Evolutionary conservation across 306 rosid genomes (phyloP).

Genomic region (Amphicarpaea edgeworthii): DNA sequence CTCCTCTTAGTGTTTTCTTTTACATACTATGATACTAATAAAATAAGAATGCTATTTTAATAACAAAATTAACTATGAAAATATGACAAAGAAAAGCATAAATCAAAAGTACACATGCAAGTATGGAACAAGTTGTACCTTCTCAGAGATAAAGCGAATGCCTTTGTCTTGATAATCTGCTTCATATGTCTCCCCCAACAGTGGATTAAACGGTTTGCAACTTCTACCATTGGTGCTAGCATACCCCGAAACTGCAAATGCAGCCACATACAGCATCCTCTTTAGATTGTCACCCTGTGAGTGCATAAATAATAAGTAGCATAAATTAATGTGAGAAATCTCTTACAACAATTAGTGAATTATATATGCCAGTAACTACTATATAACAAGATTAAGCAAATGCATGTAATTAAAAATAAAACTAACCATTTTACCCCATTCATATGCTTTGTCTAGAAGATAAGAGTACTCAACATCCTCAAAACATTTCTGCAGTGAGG

Average conservation of each 20-base stretch:
- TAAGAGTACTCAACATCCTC: constrained; percentile 90
- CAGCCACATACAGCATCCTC: constrained; percentile 89
- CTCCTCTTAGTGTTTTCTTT: not conserved
- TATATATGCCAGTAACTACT: not conserved
- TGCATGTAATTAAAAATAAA: not conserved
- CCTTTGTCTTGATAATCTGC: constrained; percentile 96
- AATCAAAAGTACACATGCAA: not conserved
- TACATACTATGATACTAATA: not conserved
- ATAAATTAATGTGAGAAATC: constrained; percentile 26
- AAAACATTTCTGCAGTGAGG: constrained; percentile 86
- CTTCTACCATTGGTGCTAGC: constrained; percentile 84
- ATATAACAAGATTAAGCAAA: constrained; percentile 10
- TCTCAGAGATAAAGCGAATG: constrained; percentile 84
- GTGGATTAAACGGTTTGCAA: constrained; percentile 96
- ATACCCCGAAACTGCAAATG: constrained; percentile 96
- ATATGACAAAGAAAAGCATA: not conserved
- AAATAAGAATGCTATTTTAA: not conserved
- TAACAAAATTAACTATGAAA: not conserved
- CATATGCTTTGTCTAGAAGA: constrained; percentile 84
- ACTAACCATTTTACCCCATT: constrained; percentile 87
- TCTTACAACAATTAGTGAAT: constrained; percentile 7
- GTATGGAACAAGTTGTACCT: constrained; percentile 74
- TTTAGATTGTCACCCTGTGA: constrained; percentile 82
- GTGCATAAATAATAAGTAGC: constrained; percentile 33
- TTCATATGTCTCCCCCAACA: constrained; percentile 95